Evolutionary conservation across 768 basidiomycete genomes (phyloP), one percentile per base, ranked within the genome.

Genomic region (Paxillus involutus): DNA sequence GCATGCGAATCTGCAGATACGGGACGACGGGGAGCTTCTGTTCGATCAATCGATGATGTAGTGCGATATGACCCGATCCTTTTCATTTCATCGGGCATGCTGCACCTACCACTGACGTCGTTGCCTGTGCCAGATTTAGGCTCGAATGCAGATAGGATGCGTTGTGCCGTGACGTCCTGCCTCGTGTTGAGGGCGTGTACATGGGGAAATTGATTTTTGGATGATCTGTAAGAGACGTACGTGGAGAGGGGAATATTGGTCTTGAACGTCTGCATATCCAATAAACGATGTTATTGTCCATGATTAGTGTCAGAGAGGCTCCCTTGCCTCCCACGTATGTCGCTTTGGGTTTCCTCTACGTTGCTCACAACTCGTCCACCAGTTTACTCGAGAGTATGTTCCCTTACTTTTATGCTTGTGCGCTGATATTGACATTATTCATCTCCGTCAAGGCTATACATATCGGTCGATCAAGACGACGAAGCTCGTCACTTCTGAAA

Each of bases 151-250:
- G 58, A 52, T 52, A 55, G 47, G 14, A 53, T 60, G 51, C 46
- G 45, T 26, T 5, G 26, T 26, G 26, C 26, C 17, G 21, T 44
- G 44, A 58, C 49, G 45, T 50, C 16, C 9, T 36, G 59, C 59
- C 60, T 61, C 60, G 59, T 60, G 60, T 60, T 35, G 46, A 5
- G 9, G 32, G 59, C 54, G 53, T 59, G 59, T 58, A 11, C 11
- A 47, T 46, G 30, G 43, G 21, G 49, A n/a, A 37, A 13, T 42
- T 16, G 42, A 58, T 47, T 47, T 58, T 42, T 50, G 42, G 57
- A 50, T 41, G 37, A 19, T 47, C 29, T 6, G 29, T 21, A 26
- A 37, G 16, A 13, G 36, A 13, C 36, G 12, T 37, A 10, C 36
- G 36, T 37, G 43, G 49, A 42, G 55, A 55, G 33, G 57, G 57